Evolutionary conservation across 768 basidiomycete species (phyloP), one percentile per base, ranked within the genome.

Genomic region (Pisolithus orientalis): DNA sequence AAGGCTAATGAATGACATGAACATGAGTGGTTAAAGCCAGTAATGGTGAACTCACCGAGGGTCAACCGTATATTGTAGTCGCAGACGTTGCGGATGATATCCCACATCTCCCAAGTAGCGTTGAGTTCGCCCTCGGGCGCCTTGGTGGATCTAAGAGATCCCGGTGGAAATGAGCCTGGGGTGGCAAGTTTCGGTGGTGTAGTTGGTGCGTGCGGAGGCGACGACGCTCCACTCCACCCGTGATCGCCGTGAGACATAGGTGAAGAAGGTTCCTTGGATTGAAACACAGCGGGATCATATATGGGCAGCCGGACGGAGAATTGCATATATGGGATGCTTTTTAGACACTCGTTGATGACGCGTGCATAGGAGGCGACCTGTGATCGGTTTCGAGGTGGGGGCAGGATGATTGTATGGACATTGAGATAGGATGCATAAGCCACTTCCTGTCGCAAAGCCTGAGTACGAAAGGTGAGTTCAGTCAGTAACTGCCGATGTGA

Each of bases 91-190:
- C 94, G 78, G 53, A 99, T 90, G 44, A 87, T 78, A 66, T 98
- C 96, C 96, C 96, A 99, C 83, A 94, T 95, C 66, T 98, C 96
- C 95, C 96, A 99, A 0, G 89, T 91, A 6, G 75, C 79, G 59
- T 84, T 84, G 49, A 89, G 70, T 55, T 85, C 80, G 8, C 70
- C 73, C 57, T 83, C 82, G 39, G 77, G 67, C 16, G 76, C 67
- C 37, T 67, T 69, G 16, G 70, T 60, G 10, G 70, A 62, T 37
- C 59, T 64, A 45, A 57, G 52, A 13, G 47, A 50, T 57, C 49
- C 61, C 31, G 70, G 64, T 8, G 68, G 56, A 27, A 66, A 59
- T 40, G 63, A 46, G 10, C 53, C 48, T 0, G 62, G 54, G 24
- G 52, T 57, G 24, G 53, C 45, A 27, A 52, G 32, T 43, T 45